phyloP scores from a whole-genome alignment of 1,284 basidiomycete genomes.

The Austroboletus niveus region DNA sequence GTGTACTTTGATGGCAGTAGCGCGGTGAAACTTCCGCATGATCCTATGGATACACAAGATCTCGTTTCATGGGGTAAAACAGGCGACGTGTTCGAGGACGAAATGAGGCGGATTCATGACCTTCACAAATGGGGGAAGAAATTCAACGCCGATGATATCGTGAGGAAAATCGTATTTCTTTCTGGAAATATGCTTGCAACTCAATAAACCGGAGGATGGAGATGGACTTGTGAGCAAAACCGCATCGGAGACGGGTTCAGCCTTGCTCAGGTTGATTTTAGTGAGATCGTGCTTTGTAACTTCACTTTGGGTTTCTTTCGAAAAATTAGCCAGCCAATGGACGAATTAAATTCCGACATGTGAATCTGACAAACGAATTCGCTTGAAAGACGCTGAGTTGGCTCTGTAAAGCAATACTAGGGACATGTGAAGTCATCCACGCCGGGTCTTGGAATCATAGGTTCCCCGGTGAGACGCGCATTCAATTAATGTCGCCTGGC shows the following conservation, averaged over 20 bases:
- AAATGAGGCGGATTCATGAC: slow-evolving; percentile 30
- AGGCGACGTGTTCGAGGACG: slow-evolving; percentile 16
- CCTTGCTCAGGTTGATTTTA: slow-evolving; percentile 20
- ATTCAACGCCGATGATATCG: slow-evolving; percentile 37
- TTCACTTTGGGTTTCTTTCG: slow-evolving; percentile 34
- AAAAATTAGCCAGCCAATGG: slow-evolving; percentile 16
- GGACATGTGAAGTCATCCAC: slow-evolving; percentile 16
- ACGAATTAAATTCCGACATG: slow-evolving; percentile 4
- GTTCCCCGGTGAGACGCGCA: slow-evolving; percentile 36
- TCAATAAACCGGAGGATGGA: neutral
- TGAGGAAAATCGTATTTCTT: neutral
- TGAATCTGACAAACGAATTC: neutral
- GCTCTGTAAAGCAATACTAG: neutral
- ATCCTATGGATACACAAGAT: slow-evolving; percentile 43
- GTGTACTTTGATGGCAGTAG: slow-evolving; percentile 47
- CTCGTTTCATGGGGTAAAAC: slow-evolving; percentile 37
- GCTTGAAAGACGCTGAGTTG: neutral
- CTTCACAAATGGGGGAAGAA: slow-evolving; percentile 38
- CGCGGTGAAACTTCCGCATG: slow-evolving; percentile 36
- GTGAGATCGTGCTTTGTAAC: slow-evolving; percentile 33
- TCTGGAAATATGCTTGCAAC: neutral
- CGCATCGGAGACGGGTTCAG: neutral
- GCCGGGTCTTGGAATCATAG: slow-evolving; percentile 36
- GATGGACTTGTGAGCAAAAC: slow-evolving; percentile 39
- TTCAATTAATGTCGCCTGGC: slow-evolving; percentile 31